Conservation (phyloP, 768 basidiomycete genomes). For the Hericium coralloides region DNA sequence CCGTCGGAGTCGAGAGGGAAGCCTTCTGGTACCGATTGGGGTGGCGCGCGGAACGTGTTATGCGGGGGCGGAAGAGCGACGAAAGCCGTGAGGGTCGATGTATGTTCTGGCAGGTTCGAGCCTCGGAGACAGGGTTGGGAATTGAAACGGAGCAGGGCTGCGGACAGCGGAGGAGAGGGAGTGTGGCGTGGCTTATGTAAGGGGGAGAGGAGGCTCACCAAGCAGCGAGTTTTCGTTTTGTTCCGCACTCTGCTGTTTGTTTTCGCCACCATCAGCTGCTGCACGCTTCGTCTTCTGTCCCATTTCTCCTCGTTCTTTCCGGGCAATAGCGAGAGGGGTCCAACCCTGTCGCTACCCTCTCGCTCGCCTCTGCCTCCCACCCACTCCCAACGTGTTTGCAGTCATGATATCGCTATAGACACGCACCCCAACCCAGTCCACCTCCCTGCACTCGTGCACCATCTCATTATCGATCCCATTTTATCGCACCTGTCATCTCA, state of each 20-base stretch:
- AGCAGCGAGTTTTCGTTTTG: neutral
- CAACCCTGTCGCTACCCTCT: neutral
- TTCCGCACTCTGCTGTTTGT: neutral
- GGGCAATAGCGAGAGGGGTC: neutral
- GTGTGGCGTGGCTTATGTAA: neutral
- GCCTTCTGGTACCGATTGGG: no score
- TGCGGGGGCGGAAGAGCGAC: no score
- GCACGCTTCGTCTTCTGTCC: neutral
- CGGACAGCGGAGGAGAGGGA: neutral
- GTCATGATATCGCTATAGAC: constrained; percentile 32
- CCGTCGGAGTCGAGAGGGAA: no score
- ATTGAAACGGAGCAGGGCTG: neutral
- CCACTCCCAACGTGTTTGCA: constrained; percentile 20
- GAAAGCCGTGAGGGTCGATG: no score
- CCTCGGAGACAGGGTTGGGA: neutral
- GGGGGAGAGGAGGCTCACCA: neutral
- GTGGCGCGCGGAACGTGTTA: no score
- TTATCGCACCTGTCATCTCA: constrained; percentile 9
- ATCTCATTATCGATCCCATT: constrained; percentile 8
- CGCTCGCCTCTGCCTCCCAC: neutral
- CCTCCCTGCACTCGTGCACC: constrained; percentile 11
- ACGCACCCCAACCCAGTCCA: constrained; percentile 6
- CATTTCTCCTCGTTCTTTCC: neutral
- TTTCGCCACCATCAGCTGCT: neutral
- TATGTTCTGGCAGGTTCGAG: no score